phyloP scores from a whole-genome alignment of 2,329 filamentous ascomycete genomes.

The Cytospora mali region DNA sequence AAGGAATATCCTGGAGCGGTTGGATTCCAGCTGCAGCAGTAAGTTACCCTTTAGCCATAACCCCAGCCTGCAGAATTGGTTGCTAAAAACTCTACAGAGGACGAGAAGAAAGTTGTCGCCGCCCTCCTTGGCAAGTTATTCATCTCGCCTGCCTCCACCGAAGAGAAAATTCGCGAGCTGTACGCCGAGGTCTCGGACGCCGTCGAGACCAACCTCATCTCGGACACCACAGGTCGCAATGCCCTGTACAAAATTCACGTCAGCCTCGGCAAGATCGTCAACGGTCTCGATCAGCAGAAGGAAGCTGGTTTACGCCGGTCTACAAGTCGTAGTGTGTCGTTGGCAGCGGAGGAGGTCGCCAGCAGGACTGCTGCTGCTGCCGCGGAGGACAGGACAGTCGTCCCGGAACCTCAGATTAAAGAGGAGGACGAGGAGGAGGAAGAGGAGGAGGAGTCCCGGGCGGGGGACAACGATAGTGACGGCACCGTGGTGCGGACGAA shows the following conservation, averaged over 20 bases:
- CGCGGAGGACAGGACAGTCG: constrained; percentile 34
- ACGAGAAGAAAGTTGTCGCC: constrained; percentile 82
- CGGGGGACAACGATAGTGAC: constrained; percentile 35
- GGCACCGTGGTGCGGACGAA: constrained; percentile 30
- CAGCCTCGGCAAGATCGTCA: constrained; percentile 68
- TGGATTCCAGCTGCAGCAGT: constrained; percentile 69
- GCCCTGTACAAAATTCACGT: constrained; percentile 70
- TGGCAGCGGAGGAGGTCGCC: constrained; percentile 38
- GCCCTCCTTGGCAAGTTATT: constrained; percentile 81
- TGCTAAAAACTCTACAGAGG: constrained; percentile 56
- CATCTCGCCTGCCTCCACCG: constrained; percentile 67
- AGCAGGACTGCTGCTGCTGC: neutral
- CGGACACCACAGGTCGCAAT: constrained; percentile 64
- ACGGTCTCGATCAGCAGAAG: constrained; percentile 53
- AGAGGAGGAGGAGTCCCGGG: constrained; percentile 31
- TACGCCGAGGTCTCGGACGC: constrained; percentile 63
- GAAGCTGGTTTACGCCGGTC: constrained; percentile 40
- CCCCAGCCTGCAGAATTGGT: neutral
- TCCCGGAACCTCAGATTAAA: constrained; percentile 50
- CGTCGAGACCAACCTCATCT: constrained; percentile 63
- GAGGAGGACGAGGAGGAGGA: constrained; percentile 50
- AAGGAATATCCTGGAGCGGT: constrained; percentile 72
- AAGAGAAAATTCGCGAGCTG: constrained; percentile 59
- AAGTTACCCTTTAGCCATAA: constrained; percentile 42
- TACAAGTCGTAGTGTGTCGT: constrained; percentile 50